phyloP scores from a whole-genome alignment of 2,329 filamentous ascomycete species.

The Curvularia lunata region DNA sequence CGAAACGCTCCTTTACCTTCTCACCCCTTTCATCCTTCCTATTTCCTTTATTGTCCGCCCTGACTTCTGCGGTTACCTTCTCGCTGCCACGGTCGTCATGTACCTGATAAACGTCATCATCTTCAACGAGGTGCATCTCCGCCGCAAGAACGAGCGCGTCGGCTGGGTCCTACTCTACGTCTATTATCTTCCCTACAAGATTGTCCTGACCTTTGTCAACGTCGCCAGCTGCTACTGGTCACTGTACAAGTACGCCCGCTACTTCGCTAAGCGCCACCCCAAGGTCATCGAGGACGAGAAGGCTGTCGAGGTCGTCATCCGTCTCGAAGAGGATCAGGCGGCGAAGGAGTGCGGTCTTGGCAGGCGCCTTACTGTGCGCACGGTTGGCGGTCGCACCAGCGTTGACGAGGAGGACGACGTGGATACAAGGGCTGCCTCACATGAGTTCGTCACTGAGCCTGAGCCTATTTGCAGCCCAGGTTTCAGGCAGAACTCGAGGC shows the following conservation, averaged over 20 bases:
- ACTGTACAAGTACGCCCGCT: conserved; percentile 54
- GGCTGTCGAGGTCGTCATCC: conserved; percentile 41
- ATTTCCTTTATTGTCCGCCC: conserved; percentile 55
- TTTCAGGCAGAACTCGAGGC: neutral
- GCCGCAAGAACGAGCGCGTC: conserved; percentile 54
- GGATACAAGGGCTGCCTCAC: neutral
- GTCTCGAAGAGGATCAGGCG: conserved; percentile 30
- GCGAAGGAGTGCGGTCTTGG: conserved; percentile 21
- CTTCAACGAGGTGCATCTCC: conserved; percentile 59
- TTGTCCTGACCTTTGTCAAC: conserved; percentile 55
- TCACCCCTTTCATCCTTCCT: conserved; percentile 55
- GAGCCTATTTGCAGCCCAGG: conserved; percentile 1
- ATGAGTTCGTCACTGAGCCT: conserved; percentile 1
- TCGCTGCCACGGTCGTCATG: conserved; percentile 50
- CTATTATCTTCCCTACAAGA: conserved; percentile 56
- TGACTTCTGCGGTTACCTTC: conserved; percentile 50
- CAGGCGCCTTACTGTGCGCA: conserved; percentile 32
- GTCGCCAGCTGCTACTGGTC: conserved; percentile 48
- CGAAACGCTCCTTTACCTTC: conserved; percentile 55
- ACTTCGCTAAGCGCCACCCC: conserved; percentile 56
- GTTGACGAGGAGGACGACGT: conserved; percentile 1
- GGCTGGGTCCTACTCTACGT: conserved; percentile 47
- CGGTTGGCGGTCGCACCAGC: conserved; percentile 11
- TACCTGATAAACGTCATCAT: conserved; percentile 54
- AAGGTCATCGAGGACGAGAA: conserved; percentile 58